Evolutionary conservation across 2,329 filamentous ascomycete genomes (phyloP).

Genomic region (Nakataea oryzae): DNA sequence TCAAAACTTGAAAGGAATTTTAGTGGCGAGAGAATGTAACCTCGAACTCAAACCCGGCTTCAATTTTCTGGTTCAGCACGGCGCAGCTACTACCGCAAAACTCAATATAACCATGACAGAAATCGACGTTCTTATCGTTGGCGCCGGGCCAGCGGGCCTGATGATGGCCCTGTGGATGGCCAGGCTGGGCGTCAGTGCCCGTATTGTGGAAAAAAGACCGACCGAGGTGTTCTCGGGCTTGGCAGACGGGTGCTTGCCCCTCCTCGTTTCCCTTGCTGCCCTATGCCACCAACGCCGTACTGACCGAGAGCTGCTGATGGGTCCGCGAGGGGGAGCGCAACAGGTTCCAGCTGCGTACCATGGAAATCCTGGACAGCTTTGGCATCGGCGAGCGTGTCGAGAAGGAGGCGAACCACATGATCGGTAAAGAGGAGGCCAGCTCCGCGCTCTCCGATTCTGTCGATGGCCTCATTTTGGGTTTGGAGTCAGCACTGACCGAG

Average conservation of each 20-base stretch:
- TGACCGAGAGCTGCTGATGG: too few relatives aligned
- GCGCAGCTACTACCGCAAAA: too few relatives aligned
- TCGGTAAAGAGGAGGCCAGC: slow-evolving; percentile 21
- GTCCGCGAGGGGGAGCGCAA: too few relatives aligned
- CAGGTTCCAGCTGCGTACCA: slow-evolving; percentile 46
- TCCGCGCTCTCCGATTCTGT: not conserved
- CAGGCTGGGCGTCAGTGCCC: slow-evolving; percentile 25
- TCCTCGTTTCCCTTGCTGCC: not conserved
- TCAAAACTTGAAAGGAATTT: too few relatives aligned
- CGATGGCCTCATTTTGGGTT: too few relatives aligned
- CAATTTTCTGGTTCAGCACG: too few relatives aligned
- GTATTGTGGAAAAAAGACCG: slow-evolving; percentile 34
- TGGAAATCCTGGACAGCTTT: slow-evolving; percentile 67
- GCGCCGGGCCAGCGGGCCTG: slow-evolving; percentile 20
- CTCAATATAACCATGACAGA: not conserved
- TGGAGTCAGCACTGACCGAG: not conserved
- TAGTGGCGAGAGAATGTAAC: too few relatives aligned
- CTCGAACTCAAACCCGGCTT: too few relatives aligned
- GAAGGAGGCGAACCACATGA: slow-evolving; percentile 58
- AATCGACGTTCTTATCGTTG: slow-evolving; percentile 13
- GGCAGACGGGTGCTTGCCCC: slow-evolving; percentile 24
- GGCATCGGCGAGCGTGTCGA: slow-evolving; percentile 53
- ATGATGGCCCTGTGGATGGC: slow-evolving; percentile 34
- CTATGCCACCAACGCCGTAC: not conserved
- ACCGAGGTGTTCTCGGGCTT: slow-evolving; percentile 27